These are phyloP conservation scores for Talaromyces sp. DNA, from an alignment of 2,329 filamentous ascomycete genomes.

Conservation along the genomic window DNA sequence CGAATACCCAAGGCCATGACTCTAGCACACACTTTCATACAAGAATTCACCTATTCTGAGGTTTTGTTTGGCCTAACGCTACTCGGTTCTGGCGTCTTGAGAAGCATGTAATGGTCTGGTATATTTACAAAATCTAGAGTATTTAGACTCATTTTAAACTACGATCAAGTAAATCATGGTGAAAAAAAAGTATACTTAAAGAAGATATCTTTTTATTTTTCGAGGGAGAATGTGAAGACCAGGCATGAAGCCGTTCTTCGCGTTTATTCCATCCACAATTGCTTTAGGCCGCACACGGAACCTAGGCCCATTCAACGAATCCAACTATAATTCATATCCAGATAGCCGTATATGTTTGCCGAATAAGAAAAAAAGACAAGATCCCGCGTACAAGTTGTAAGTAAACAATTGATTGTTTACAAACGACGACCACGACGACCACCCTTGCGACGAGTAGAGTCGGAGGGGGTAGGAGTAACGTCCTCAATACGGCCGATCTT, in stretches of 20 bases:
- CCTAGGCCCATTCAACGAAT: slow-evolving; percentile 32
- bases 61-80: not conserved
- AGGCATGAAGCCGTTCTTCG: slow-evolving; percentile 53
- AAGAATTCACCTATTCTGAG: not conserved
- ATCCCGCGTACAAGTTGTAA: slow-evolving; percentile 29
- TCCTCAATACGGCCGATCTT: slow-evolving; percentile 99
- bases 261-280: slow-evolving; percentile 51
- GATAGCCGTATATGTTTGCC: slow-evolving; percentile 20
- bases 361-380: slow-evolving; percentile 28
- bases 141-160: not conserved
- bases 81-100: not conserved
- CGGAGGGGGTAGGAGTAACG: slow-evolving; percentile 97
- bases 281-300: slow-evolving; percentile 31
- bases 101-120: not conserved
- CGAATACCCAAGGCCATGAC: slow-evolving; percentile 10
- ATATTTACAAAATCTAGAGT: not conserved
- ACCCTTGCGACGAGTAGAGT: slow-evolving; percentile 99
- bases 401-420: slow-evolving; percentile 53
- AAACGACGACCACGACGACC: slow-evolving; percentile 99
- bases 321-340: slow-evolving; percentile 17
- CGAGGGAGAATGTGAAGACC: slow-evolving; percentile 47
- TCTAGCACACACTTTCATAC: not conserved
- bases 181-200: not conserved
- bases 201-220: slow-evolving; percentile 22
- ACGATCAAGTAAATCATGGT: not conserved